Evolutionary conservation across 441 rosid species (phyloP).

Genomic region (Flueggea neowawraea): DNA sequence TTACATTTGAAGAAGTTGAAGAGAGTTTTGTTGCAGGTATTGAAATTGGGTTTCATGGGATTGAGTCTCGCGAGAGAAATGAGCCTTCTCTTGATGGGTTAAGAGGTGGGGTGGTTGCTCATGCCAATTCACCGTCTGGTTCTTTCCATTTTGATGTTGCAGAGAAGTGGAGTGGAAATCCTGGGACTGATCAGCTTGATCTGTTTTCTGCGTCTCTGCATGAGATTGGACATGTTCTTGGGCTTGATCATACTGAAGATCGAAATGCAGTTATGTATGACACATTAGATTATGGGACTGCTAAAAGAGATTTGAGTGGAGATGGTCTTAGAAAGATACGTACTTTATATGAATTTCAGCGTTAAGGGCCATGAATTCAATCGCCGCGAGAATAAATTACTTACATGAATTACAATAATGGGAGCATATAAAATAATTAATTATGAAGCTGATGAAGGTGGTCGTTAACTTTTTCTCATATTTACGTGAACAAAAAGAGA

Average conservation of each 20-base stretch:
- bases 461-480: no score
- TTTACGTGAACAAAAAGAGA: no score
- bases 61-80: background rate
- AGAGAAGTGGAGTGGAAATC: constrained; percentile 1
- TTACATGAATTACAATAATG: no score
- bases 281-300: background rate
- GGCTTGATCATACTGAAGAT: constrained; percentile 5
- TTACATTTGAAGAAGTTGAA: background rate
- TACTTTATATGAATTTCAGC: no score
- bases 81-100: constrained; percentile 6
- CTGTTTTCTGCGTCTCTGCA: constrained; percentile 11
- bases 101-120: constrained; percentile 1
- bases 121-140: constrained; percentile 11
- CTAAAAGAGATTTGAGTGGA: background rate
- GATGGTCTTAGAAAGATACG: constrained; percentile 1
- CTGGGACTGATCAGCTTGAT: background rate
- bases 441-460: no score
- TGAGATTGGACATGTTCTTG: constrained; percentile 15
- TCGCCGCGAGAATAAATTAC: no score
- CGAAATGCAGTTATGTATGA: constrained; percentile 11
- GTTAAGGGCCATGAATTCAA: no score
- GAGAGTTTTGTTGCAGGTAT: background rate
- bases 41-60: background rate
- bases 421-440: no score
- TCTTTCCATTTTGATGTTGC: constrained; percentile 11